Conservation (phyloP, 2,329 filamentous ascomycete genomes). For the Plenodomus tracheiphilus region DNA sequence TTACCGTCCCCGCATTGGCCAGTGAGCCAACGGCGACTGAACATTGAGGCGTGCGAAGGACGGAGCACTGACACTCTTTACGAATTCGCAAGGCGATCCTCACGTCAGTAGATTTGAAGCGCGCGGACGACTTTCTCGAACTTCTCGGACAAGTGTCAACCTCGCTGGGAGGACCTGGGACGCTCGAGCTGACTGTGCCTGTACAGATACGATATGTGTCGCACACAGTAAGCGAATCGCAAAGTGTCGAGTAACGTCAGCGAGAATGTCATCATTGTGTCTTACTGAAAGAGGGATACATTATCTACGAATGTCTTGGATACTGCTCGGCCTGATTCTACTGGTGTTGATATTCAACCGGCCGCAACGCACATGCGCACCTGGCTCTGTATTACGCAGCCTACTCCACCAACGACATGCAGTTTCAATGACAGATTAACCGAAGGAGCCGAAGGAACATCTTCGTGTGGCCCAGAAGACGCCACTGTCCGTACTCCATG, state of each 20-base stretch:
- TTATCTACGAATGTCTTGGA: neutral
- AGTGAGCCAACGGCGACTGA: conserved; percentile 3
- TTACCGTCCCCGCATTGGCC: conserved; percentile 2
- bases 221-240: neutral
- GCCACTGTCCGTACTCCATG: conserved; percentile 8
- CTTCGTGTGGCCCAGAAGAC: conserved; percentile 4
- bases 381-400: neutral
- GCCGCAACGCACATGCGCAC: neutral
- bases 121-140: neutral
- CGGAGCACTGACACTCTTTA: neutral
- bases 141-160: neutral
- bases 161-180: conserved; percentile 1
- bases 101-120: neutral
- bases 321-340: neutral
- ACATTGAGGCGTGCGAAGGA: conserved; percentile 2
- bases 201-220: neutral
- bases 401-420: conserved; percentile 1
- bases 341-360: neutral
- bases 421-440: conserved; percentile 8
- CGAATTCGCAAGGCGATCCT: neutral
- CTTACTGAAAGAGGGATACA: neutral
- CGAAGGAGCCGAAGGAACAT: conserved; percentile 5
- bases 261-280: neutral
- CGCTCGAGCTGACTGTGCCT: conserved; percentile 1
- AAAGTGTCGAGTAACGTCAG: neutral